Evolutionary conservation across 139 green algal species (phyloP).

Genomic region (Haematococcus sp.): DNA sequence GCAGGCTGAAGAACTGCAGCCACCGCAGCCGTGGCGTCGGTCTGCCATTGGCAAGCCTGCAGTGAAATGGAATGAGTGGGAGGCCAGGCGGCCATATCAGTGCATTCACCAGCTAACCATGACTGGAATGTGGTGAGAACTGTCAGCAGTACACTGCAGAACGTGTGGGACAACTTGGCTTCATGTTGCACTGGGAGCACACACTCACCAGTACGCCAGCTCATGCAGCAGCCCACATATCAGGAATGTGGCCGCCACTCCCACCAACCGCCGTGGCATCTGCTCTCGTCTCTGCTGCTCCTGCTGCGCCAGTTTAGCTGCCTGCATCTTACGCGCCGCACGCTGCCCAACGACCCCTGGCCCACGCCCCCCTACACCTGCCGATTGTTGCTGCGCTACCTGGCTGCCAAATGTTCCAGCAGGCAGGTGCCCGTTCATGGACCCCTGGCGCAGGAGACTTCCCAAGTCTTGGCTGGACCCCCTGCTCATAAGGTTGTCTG

Average conservation of each 20-base stretch:
- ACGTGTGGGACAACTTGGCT: too few relatives aligned
- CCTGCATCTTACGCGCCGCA: slow-evolving; percentile 1
- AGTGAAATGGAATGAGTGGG: background rate
- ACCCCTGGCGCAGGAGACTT: too few relatives aligned
- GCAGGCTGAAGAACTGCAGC: background rate
- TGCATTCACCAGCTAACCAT: too few relatives aligned
- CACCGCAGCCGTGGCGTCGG: background rate
- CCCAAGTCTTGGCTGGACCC: too few relatives aligned
- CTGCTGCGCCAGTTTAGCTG: background rate
- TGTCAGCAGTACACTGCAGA: too few relatives aligned
- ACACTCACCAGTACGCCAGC: slow-evolving; percentile 2
- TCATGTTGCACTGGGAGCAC: too few relatives aligned
- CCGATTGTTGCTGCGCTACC: too few relatives aligned
- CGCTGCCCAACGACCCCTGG: background rate
- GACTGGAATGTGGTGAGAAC: too few relatives aligned
- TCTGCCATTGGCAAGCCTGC: background rate
- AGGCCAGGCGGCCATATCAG: too few relatives aligned
- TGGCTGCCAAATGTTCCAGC: too few relatives aligned
- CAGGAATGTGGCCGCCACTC: background rate
- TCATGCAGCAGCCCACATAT: background rate
- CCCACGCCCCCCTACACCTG: background rate
- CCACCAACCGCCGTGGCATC: background rate
- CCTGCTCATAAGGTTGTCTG: too few relatives aligned
- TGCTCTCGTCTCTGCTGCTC: background rate
- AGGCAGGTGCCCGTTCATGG: too few relatives aligned